Base-by-base conservation (phyloP, 495 filamentous ascomycete species). In the Aspergillus asperescens region DNA sequence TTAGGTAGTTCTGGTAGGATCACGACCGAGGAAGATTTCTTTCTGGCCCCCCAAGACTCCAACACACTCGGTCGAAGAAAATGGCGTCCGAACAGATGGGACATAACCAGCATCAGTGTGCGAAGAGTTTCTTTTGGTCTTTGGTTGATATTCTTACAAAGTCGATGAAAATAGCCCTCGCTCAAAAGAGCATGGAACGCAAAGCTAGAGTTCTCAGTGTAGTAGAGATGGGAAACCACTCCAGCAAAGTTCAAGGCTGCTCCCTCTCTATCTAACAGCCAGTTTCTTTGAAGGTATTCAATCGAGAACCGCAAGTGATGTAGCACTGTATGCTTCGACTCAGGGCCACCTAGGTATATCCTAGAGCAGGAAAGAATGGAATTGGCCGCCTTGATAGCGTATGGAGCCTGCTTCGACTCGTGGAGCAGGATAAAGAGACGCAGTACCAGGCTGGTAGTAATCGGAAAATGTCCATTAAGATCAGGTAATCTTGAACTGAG, bases 261-360 rank as follows among this genome's bases (percentile, higher is more conserved):
- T 19, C 87, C 87, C 8, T 61, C 58, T 8, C 70, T 51, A 18
- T 76, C 79, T 19, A 91, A 71, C 1, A 91, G 76, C 25, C 76
- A 62, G 54, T 89, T 82, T 10, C 85, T 71, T 24, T 85, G 77
- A 6, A 90, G 77, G 56, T 89, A 90, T 51, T 91, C 87, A 37
- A 91, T 86, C 0, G 87, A 89, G 55, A 90, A 90, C 9, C 87
- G 74, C 7, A 91, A 64, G 61, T 90, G 85, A 56, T 91, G 87
- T 0, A 87, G 72, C 0, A 89, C 79, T 8, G 84, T 81, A 50
- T 81, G 77, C 52, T 81, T 81, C 40, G 76, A 77, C 28, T 76
- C 72, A 4, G 77, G 65, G 0, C 84, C 84, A 28, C 85, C 86
- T 7, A 90, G 69, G 55, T 81, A 88, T 4, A 91, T 65, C 16